Base-by-base conservation (phyloP, 2,329 filamentous ascomycete species). In the Triangularia setosa region DNA sequence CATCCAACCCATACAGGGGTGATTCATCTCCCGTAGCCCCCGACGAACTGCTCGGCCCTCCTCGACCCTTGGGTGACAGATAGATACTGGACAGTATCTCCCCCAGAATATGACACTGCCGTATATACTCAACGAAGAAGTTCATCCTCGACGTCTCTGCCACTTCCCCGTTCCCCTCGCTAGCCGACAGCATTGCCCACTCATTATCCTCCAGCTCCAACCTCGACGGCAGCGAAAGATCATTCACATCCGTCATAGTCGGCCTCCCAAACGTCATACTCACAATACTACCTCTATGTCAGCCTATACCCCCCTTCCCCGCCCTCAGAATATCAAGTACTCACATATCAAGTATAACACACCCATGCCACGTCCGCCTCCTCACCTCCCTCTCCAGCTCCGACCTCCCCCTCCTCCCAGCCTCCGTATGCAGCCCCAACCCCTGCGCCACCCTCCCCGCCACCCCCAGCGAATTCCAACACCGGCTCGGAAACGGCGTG, bases 391-490 rank as follows among this genome's bases (percentile, higher is more conserved):
- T 71, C 61, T 79, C 78, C n/a, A 77, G 52, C 0, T 52, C 44
- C 2, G 65, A 73, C 65, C 18, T 67, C 28, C 63, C 16, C 11
- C 40, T 60, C 9, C 64, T 58, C 4, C 48, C 64, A 1, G 60
- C 40, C 48, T 69, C 71, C 7, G 73, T 72, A 61, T 81, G 79
- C 33, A 82, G 65, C 0, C 79, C 79, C 2, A 81, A 69, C 0
- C 78, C 78, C 54, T 78, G 75, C 0, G 77, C 79, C 9, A 79
- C 70, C 2, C 79, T 72, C 58, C 75, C 78, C 0, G 79, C 79
- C 4, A 80, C 59, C 1, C 79, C 79, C 4, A 79, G 74, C 0
- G 75, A 70, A 56, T 79, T 78, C 78, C 79, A 81, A 64, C 78
- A 80, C 8, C 76, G 72, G 23, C 73, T 75, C 0, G 78, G 75